Conservation (phyloP, 2,329 filamentous ascomycete genomes). For the Fusarium clavum region DNA sequence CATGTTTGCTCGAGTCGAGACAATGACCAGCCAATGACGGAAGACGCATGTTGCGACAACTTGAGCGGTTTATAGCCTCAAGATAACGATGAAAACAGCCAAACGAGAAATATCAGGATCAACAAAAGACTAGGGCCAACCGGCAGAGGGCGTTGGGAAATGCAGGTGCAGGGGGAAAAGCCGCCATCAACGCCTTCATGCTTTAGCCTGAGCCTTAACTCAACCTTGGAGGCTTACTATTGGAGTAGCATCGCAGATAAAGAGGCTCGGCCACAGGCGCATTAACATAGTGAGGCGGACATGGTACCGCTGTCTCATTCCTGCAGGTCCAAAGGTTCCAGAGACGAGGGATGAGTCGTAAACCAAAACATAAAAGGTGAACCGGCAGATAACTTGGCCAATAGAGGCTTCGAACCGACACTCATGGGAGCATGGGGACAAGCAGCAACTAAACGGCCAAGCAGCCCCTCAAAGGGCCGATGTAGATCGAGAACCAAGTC, state of each 20-base stretch:
- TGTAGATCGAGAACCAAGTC: slow-evolving; percentile 31
- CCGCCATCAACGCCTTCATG: slow-evolving; percentile 21
- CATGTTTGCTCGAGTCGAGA: slow-evolving; percentile 1
- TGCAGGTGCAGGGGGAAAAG: slow-evolving; percentile 32
- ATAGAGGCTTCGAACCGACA: slow-evolving; percentile 20
- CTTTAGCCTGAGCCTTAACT: slow-evolving; percentile 29
- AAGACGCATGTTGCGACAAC: slow-evolving; percentile 1
- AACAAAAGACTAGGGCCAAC: background rate
- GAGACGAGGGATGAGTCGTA: background rate
- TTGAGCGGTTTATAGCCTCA: slow-evolving; percentile 16
- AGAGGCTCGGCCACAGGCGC: slow-evolving; percentile 23
- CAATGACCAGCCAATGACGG: slow-evolving; percentile 9
- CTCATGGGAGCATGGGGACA: slow-evolving; percentile 40
- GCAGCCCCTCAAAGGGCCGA: slow-evolving; percentile 34
- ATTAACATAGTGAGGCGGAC: slow-evolving; percentile 23
- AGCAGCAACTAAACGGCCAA: slow-evolving; percentile 18
- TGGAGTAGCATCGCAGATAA: slow-evolving; percentile 32
- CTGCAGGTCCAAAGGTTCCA: slow-evolving; percentile 12
- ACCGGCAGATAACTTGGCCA: slow-evolving; percentile 29
- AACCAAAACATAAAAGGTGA: slow-evolving; percentile 4
- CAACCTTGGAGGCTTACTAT: slow-evolving; percentile 11
- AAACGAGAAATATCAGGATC: slow-evolving; percentile 10
- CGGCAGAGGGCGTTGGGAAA: slow-evolving; percentile 2
- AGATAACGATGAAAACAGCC: slow-evolving; percentile 18
- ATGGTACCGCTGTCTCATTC: slow-evolving; percentile 18